Evolutionary conservation across 169 alveolate species (phyloP).

Genomic region (Perkinsus marinus): DNA sequence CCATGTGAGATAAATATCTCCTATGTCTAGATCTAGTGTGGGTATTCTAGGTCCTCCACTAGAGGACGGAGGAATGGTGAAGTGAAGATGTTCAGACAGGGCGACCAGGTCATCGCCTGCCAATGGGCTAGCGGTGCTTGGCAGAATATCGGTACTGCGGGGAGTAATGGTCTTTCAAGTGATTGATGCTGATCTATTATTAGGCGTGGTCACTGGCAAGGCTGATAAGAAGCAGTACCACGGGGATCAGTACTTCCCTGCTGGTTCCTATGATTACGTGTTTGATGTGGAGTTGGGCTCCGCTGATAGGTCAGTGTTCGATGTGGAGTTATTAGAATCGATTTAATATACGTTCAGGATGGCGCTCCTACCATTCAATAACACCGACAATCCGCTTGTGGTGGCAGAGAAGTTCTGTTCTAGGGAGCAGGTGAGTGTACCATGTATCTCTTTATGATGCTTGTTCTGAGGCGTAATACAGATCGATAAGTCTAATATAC

Average conservation of each 20-base stretch:
- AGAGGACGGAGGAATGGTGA: constrained; percentile 65
- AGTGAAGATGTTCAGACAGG: constrained; percentile 55
- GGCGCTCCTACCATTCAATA: constrained; percentile 54
- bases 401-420: constrained; percentile 65
- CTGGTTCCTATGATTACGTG: constrained; percentile 68
- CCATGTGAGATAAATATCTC: constrained; percentile 28
- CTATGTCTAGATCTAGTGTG: not conserved
- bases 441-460: not conserved
- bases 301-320: not conserved
- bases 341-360: not conserved
- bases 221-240: constrained; percentile 40
- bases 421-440: constrained; percentile 33
- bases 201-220: constrained; percentile 15
- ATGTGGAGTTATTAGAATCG: constrained; percentile 38
- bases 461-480: not conserved
- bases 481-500: not conserved
- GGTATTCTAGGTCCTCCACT: not conserved
- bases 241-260: constrained; percentile 62
- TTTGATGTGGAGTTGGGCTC: constrained; percentile 66
- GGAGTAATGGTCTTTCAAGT: constrained; percentile 20
- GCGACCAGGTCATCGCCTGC: constrained; percentile 58
- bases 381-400: constrained; percentile 51
- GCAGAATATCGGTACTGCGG: constrained; percentile 67
- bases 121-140: constrained; percentile 58
- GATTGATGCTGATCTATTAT: too few relatives aligned